These are phyloP conservation scores for Castanea crenata DNA, from an alignment of 306 rosid species.

Conservation along the genomic window DNA sequence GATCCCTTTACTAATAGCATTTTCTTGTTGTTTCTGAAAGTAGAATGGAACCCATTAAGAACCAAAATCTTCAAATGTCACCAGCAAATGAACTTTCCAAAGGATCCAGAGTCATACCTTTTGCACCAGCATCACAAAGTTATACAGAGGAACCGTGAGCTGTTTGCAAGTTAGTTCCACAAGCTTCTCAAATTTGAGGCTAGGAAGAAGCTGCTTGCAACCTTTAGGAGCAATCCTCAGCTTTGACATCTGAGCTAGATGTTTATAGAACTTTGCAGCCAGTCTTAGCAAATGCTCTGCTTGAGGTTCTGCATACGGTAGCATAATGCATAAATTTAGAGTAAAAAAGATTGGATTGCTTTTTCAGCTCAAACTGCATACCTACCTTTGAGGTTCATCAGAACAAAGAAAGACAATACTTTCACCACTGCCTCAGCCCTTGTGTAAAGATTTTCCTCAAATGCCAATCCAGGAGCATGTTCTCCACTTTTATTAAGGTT, in stretches of 20 bases:
- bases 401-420: conserved; percentile 34
- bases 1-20: conserved; percentile 21
- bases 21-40: conserved; percentile 35
- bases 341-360: neutral
- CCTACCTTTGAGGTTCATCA: conserved; percentile 35
- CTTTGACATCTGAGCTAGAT: conserved; percentile 40
- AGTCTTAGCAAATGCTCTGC: conserved; percentile 34
- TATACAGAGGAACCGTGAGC: conserved; percentile 36
- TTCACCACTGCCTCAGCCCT: conserved; percentile 38
- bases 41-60: neutral
- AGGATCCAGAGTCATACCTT: conserved; percentile 14
- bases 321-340: neutral
- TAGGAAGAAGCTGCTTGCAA: conserved; percentile 37
- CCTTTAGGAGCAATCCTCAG: conserved; percentile 41
- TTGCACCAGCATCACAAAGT: conserved; percentile 31
- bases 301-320: conserved; percentile 29
- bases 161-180: conserved; percentile 44
- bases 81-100: neutral
- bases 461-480: conserved; percentile 13
- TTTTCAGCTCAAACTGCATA: neutral
- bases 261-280: conserved; percentile 39
- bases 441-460: conserved; percentile 38
- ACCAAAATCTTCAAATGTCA: neutral
- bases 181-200: conserved; percentile 36
- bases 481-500: conserved; percentile 20